phyloP scores from a whole-genome alignment of 371 early-diverging fungal species.

The Haplosporangium sp. region DNA sequence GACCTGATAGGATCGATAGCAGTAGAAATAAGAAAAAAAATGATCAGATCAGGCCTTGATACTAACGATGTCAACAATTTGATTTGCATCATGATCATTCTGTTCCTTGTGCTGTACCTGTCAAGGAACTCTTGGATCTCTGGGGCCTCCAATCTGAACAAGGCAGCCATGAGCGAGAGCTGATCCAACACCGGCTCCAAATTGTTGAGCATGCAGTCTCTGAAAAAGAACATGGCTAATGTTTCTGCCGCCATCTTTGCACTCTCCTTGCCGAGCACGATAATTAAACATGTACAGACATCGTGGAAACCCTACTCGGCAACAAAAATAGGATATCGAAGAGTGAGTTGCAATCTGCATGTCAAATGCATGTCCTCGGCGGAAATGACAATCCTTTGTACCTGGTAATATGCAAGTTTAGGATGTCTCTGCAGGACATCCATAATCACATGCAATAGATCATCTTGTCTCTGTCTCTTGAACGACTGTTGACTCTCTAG shows the following conservation, averaged over 20 bases:
- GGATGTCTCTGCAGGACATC: conserved; percentile 67
- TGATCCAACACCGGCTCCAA: conserved; percentile 70
- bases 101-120: conserved; percentile 40
- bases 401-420: conserved; percentile 77
- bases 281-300: conserved; percentile 69
- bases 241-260: conserved; percentile 63
- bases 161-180: conserved; percentile 62
- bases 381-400: conserved; percentile 9
- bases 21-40: neutral
- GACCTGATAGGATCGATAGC: conserved; percentile 44
- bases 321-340: neutral
- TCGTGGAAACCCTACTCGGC: conserved; percentile 76
- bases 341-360: neutral
- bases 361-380: neutral
- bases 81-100: no score
- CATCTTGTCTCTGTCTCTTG: conserved; percentile 55
- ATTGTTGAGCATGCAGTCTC: conserved; percentile 74
- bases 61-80: neutral
- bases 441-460: conserved; percentile 61
- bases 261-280: conserved; percentile 65
- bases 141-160: conserved; percentile 64
- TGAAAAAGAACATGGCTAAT: conserved; percentile 69
- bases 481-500: conserved; percentile 53
- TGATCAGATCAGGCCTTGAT: neutral
- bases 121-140: conserved; percentile 62